phyloP scores from a whole-genome alignment of 2,329 filamentous ascomycete genomes.

The Keithomyces neogunnii region DNA sequence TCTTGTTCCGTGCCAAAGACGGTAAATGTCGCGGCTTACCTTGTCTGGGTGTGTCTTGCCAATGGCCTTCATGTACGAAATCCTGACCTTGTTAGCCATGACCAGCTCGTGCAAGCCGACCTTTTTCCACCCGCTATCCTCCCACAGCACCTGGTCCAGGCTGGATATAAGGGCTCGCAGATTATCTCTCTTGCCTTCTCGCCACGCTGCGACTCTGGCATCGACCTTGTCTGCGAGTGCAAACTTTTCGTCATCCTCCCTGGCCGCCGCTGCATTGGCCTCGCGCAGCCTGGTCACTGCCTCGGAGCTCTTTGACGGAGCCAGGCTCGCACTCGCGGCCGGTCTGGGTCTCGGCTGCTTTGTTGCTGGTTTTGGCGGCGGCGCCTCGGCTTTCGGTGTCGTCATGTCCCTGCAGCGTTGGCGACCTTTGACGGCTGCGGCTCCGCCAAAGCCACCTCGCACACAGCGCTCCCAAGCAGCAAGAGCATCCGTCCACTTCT shows the following conservation, averaged over 20 bases:
- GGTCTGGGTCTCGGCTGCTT: constrained; percentile 36
- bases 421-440: constrained; percentile 74
- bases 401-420: constrained; percentile 83
- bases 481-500: constrained; percentile 82
- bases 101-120: constrained; percentile 90
- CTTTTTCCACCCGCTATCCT: constrained; percentile 91
- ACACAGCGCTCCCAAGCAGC: constrained; percentile 75
- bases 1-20: neutral
- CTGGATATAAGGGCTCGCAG: constrained; percentile 79
- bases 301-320: constrained; percentile 50
- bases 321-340: constrained; percentile 27
- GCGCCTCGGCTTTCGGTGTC: constrained; percentile 53
- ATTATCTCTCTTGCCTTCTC: constrained; percentile 87
- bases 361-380: constrained; percentile 26
- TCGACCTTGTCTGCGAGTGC: constrained; percentile 81
- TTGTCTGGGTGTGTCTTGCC: constrained; percentile 98
- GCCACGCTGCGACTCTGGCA: constrained; percentile 70
- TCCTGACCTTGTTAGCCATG: constrained; percentile 90
- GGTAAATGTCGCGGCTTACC: constrained; percentile 44
- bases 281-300: constrained; percentile 76
- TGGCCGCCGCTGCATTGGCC: constrained; percentile 78
- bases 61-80: constrained; percentile 98
- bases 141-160: constrained; percentile 84
- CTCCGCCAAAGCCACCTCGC: constrained; percentile 76
- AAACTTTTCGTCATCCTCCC: constrained; percentile 87